Base-by-base conservation (phyloP, 805 yeast species). In the Groenewaldozyma tartarivorans region DNA sequence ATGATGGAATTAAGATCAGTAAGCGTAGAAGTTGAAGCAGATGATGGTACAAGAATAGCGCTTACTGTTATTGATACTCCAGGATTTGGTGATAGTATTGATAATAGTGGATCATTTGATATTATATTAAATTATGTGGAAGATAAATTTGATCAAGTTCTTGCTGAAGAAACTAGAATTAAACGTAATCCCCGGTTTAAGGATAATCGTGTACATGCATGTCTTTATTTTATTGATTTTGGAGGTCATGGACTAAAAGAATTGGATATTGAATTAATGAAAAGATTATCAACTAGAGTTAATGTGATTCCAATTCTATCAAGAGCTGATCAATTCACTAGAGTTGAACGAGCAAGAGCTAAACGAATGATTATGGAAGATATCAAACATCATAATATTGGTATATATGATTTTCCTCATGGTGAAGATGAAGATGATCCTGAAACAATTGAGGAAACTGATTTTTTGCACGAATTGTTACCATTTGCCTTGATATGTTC, bases 271-370 rank as follows among this genome's bases (percentile, higher is more conserved):
- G 72, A 71, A 48, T 68, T 83, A 40, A 82, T 88, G 80, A 74
- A 68, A 50, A 67, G 71, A 36, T 67, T 88, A 39, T 74, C 88
- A 13, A 68, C 74, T 19, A 75, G 78, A 48, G 94, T 83, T 17
- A 88, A 88, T 62, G 71, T 90, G 20, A 75, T 88, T 34, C 95
- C 96, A 1, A 77, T 87, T 20, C 74, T 88, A 43, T 74, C 83
- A 29, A 81, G 83, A 53, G 78, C 94, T 2, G 96, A 88, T 58
- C 69, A 85, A 1, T 67, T 85, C 50, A 84, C 94, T 0, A 69
- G 68, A 18, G 57, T 70, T 2, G 96, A 88, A 59, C 61, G 78
- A 42, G 55, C 58, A 13, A 58, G 59, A 21, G 70, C 72, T 58
- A 81, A 81, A 57, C 59, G 64, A 41, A 63, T 69, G 41, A 67